Percentiles rank a stretch among this genome's conserved stretches.
Evolutionary conservation across 139 green algal species (phyloP).

Genomic region (Chlorella sp.): DNA sequence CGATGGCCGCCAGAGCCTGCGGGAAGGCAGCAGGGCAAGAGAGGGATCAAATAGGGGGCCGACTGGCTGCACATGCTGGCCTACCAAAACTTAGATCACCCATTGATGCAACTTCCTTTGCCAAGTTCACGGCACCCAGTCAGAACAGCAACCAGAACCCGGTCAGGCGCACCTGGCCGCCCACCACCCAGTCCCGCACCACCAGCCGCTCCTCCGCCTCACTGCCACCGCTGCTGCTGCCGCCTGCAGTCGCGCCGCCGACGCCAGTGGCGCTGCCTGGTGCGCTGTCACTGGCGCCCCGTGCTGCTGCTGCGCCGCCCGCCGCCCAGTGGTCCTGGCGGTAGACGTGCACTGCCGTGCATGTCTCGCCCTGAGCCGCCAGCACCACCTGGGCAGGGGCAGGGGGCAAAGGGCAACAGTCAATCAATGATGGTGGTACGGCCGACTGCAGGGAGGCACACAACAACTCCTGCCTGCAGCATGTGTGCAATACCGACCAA

Average conservation of each 20-base stretch:
- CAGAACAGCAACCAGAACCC: no score
- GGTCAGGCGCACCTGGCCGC: background rate
- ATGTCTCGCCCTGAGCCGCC: slow-evolving; percentile 4
- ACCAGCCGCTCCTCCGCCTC: slow-evolving; percentile 16
- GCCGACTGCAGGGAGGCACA: background rate
- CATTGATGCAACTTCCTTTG: no score
- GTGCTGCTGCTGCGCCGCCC: background rate
- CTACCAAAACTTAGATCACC: no score
- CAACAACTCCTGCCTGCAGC: no score
- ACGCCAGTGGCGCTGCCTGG: no score
- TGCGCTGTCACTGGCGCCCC: background rate
- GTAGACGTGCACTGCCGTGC: background rate
- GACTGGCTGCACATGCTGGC: background rate
- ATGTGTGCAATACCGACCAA: background rate
- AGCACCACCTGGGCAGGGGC: slow-evolving; percentile 1
- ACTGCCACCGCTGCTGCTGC: background rate
- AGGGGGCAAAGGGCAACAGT: background rate
- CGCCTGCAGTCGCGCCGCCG: background rate
- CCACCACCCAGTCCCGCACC: slow-evolving; percentile 39
- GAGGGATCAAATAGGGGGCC: background rate
- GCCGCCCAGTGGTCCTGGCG: background rate
- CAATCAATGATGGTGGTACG: background rate
- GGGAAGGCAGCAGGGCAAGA: background rate
- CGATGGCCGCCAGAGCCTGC: background rate
- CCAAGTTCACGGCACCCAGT: no score